A percentile compares a stretch with the other conserved stretches of the same genome.
Evolutionary conservation across 345 rosid genomes (phyloP).

Genomic region (Erucastrum elatum): DNA sequence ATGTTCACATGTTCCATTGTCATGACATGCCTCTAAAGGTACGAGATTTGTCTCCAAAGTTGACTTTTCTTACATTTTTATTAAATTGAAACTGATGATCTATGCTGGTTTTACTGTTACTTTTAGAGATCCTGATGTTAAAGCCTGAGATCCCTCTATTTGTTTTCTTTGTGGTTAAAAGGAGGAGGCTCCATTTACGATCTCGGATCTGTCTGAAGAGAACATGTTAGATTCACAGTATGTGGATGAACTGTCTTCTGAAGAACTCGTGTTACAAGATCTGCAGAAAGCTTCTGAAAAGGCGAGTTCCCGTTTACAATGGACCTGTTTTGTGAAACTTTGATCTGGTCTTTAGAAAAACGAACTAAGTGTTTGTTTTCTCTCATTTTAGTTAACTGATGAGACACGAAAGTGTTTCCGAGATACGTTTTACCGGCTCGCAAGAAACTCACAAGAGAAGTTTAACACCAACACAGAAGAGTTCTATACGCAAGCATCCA

Average conservation of each 20-base stretch:
- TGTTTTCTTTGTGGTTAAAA: constrained; percentile 6
- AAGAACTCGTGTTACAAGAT: constrained; percentile 65
- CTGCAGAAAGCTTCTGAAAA: constrained; percentile 63
- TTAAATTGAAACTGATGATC: not conserved
- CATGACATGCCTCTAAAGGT: constrained; percentile 38
- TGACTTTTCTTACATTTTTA: not conserved
- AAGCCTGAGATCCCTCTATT: not conserved
- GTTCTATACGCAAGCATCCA: constrained; percentile 25
- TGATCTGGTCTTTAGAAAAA: not conserved
- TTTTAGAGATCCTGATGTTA: not conserved
- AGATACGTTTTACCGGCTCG: constrained; percentile 85
- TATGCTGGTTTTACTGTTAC: not conserved
- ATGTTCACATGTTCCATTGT: constrained; percentile 32
- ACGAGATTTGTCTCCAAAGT: constrained; percentile 5
- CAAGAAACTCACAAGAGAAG: constrained; percentile 55
- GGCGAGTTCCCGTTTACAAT: constrained; percentile 40
- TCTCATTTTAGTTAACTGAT: constrained; percentile 50
- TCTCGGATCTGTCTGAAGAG: constrained; percentile 38
- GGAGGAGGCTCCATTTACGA: constrained; percentile 36
- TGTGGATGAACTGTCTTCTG: constrained; percentile 46
- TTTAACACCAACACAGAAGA: constrained; percentile 28
- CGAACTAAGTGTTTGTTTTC: not conserved
- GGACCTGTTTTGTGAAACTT: constrained; percentile 1
- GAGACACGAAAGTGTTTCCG: constrained; percentile 73
- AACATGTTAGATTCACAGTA: constrained; percentile 20